phyloP scores from a whole-genome alignment of 1,284 basidiomycete species.

The Baeospora myosura region DNA sequence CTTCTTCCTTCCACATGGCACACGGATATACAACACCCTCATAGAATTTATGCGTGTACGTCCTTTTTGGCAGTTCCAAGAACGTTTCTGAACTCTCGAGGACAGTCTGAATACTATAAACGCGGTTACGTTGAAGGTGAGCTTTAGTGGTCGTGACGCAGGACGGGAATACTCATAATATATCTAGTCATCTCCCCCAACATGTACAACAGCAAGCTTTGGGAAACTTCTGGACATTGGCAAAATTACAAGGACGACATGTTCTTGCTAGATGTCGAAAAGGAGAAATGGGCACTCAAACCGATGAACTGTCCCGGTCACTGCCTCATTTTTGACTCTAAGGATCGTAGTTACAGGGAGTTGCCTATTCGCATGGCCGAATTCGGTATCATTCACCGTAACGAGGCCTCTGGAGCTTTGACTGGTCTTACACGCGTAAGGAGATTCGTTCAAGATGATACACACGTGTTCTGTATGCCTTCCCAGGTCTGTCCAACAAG shows the following conservation, averaged over 20 bases:
- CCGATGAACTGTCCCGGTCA: slow-evolving; percentile 99
- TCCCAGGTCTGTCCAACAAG: slow-evolving; percentile 59
- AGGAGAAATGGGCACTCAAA: slow-evolving; percentile 91
- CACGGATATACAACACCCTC: slow-evolving; percentile 94
- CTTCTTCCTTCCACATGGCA: slow-evolving; percentile 97
- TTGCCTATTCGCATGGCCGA: slow-evolving; percentile 96
- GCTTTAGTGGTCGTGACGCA: too few relatives aligned
- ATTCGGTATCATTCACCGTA: slow-evolving; percentile 96
- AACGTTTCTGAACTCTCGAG: slow-evolving; percentile 1
- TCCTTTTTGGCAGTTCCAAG: slow-evolving; percentile 13
- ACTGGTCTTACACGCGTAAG: slow-evolving; percentile 92
- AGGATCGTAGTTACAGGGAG: slow-evolving; percentile 93
- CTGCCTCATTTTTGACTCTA: slow-evolving; percentile 91
- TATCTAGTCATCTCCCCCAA: slow-evolving; percentile 88
- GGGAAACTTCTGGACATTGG: slow-evolving; percentile 99
- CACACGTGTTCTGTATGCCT: slow-evolving; percentile 96
- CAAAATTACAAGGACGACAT: slow-evolving; percentile 97
- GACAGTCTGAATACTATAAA: slow-evolving; percentile 73
- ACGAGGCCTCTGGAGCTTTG: slow-evolving; percentile 93
- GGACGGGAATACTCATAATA: slow-evolving; percentile 4
- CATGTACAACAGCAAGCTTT: slow-evolving; percentile 95
- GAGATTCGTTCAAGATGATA: slow-evolving; percentile 96
- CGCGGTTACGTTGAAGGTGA: slow-evolving; percentile 82
- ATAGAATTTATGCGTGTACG: slow-evolving; percentile 84
- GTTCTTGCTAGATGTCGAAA: slow-evolving; percentile 92